phyloP scores from a whole-genome alignment of 371 early-diverging fungal genomes.

The Vavraia culicis region DNA sequence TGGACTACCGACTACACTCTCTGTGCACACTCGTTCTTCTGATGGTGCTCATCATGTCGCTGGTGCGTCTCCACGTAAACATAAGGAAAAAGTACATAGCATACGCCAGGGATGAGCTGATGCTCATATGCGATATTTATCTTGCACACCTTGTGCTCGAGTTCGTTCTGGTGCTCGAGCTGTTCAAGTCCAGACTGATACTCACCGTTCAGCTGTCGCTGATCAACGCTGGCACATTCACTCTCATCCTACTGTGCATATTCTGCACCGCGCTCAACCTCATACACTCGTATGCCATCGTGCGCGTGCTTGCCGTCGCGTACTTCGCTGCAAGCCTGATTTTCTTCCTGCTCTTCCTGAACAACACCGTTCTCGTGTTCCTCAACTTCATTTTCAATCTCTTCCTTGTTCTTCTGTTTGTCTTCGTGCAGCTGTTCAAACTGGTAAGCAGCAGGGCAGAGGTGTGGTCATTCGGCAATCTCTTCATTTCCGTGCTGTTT shows the following conservation, averaged over 20 bases:
- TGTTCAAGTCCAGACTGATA: no score
- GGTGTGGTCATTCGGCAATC: slow-evolving; percentile 16
- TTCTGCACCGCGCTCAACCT: no score
- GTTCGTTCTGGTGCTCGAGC: no score
- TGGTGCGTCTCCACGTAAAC: slow-evolving; percentile 19
- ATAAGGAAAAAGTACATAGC: slow-evolving; percentile 22
- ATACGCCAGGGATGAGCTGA: slow-evolving; percentile 35
- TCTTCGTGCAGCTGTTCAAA: slow-evolving; percentile 19
- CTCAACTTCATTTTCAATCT: slow-evolving; percentile 8
- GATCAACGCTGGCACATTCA: no score
- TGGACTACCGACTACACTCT: slow-evolving; percentile 10
- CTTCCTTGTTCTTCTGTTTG: slow-evolving; percentile 3
- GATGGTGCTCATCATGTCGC: slow-evolving; percentile 6
- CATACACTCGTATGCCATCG: no score
- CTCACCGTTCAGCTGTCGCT: no score
- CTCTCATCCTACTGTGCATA: no score
- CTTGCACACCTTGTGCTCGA: slow-evolving; percentile 8
- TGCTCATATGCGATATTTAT: slow-evolving; percentile 32
- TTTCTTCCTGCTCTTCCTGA: no score
- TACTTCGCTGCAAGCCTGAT: no score
- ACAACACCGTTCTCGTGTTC: no score
- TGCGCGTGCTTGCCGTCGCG: no score
- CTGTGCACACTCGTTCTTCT: slow-evolving; percentile 24
- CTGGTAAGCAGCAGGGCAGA: slow-evolving; percentile 11
- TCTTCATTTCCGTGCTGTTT: slow-evolving; percentile 1